Evolutionary conservation across 2,329 filamentous ascomycete species (phyloP), one percentile per base, ranked within the genome.

Genomic region (Mariannaea elegans): DNA sequence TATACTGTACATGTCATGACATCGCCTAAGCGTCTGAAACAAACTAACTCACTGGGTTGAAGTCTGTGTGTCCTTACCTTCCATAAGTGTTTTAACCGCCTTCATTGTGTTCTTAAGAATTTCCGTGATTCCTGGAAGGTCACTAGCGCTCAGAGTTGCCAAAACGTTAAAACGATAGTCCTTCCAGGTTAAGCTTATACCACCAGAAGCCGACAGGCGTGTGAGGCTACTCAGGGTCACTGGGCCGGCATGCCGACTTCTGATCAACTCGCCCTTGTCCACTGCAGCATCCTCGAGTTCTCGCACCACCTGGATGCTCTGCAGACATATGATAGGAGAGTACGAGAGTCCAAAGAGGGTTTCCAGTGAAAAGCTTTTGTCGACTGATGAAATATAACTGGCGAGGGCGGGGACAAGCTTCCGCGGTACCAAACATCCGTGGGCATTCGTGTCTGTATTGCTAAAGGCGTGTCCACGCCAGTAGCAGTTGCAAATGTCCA

Each of bases 51-150:
- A 54, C 39, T 45, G 45, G 13, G 62, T 67, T 48, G 58, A 62
- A 23, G 63, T 65, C 36, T 60, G 66, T 29, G 64, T 63, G 47
- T 54, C 63, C 56, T 49, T 72, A 19, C 70, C 72, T 29, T 76
- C 73, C 68, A 75, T 77, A 31, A 77, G 75, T 60, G 80, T 84
- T 76, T 87, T 88, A 66, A 94, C 76, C 49, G 89, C 87, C 72
- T 90, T 92, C 86, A 95, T 93, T 1, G 91, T 94, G 68, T 88
- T 92, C 74, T 90, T 90, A 83, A 96, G 89, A 69, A 96, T 76
- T 63, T 89, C 83, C 14, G 85, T 84, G 27, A 94, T 81, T 0
- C 93, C 93, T 10, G 75, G 77, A 44, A 90, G 81, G 0, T 90
- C 90, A 52, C 83, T 83, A 6, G 77, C 79, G 59, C 90, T 88